Conservation (phyloP, 2,329 filamentous ascomycete species). For the Trichothecium sympodiale region DNA sequence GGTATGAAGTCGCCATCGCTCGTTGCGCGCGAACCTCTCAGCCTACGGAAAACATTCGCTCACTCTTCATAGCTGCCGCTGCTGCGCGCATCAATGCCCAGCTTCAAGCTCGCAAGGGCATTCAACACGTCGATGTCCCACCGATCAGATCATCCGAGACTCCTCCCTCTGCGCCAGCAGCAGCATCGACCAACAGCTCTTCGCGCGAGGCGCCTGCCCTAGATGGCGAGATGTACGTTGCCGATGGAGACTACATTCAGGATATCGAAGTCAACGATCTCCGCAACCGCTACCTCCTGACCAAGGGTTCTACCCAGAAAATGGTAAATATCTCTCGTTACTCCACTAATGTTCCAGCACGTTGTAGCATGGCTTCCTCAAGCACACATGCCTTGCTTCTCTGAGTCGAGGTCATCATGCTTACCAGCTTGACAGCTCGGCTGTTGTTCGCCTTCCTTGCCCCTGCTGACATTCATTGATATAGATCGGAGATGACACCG, state of each 20-base stretch:
- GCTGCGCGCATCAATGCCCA: constrained; percentile 80
- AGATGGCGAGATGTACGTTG: constrained; percentile 83
- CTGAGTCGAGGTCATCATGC: constrained; percentile 52
- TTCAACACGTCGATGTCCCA: constrained; percentile 83
- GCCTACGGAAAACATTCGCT: constrained; percentile 3
- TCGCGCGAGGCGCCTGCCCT: constrained; percentile 40
- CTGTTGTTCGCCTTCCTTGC: constrained; percentile 58
- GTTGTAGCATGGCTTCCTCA: constrained; percentile 17
- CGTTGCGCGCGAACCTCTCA: constrained; percentile 7
- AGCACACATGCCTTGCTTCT: neutral
- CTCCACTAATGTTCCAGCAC: constrained; percentile 25
- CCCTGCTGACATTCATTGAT: constrained; percentile 91
- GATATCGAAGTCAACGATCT: constrained; percentile 98
- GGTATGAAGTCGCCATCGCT: constrained; percentile 34
- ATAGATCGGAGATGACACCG: constrained; percentile 99
- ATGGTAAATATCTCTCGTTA: constrained; percentile 78
- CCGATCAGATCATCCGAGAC: constrained; percentile 57
- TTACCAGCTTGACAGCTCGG: constrained; percentile 59
- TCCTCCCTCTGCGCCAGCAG: constrained; percentile 25
- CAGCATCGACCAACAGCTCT: constrained; percentile 17
- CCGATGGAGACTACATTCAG: constrained; percentile 95
- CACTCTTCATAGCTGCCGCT: constrained; percentile 54
- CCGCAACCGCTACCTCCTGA: constrained; percentile 92
- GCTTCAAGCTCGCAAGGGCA: constrained; percentile 75
- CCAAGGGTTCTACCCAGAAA: constrained; percentile 94